Evolutionary conservation across 2,329 filamentous ascomycete genomes (phyloP), one percentile per base, ranked within the genome.

Genomic region (Zelopaecilomyces penicillatus): DNA sequence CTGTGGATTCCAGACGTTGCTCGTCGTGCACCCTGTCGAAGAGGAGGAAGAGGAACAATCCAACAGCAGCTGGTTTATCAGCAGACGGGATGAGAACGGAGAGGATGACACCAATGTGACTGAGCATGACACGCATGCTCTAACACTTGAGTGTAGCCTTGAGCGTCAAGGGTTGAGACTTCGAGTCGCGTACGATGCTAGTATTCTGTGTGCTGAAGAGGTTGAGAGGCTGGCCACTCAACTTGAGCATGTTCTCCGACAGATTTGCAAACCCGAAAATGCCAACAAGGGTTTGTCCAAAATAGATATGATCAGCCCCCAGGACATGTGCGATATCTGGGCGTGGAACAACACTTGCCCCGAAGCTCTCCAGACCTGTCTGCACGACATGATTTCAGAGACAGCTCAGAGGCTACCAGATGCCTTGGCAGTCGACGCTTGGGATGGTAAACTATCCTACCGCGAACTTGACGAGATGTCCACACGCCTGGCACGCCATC

Each of bases 21-120:
- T 34, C 3, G 32, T 34, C 8, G 32, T 34, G 8, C 32, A 34
- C 8, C 32, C 32, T 74, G 36, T 37, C 37, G 30, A 44, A 44
- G 43, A 44, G 43, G 6, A 19, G 39, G 19, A 26, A 44, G 28
- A 37, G 40, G 29, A 37, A 41, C 33, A 44, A 5, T 32, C 27
- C 27, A 46, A 37, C 26, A 37, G 34, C 30, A 43, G 40, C 5
- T 39, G 40, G 30, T 33, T 26, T 43, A 33, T 42, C n/a, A 40
- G 34, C 30, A 46, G 40, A 11, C 40, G 30, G 26, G 43, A 37
- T 19, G 33, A 42, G 11, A 5, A 42, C 30, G 33, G 28, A 38
- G 39, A 42, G 27, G 43, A 45, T 34, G 33, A 45, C 29, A 42
- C 43, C 11, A 45, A 41, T 19, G 43, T 45, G 11, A 44, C 43